Evolutionary conservation across 1,284 basidiomycete genomes (phyloP), one percentile per base, ranked within the genome.

Genomic region (Heterobasidion occidentale): DNA sequence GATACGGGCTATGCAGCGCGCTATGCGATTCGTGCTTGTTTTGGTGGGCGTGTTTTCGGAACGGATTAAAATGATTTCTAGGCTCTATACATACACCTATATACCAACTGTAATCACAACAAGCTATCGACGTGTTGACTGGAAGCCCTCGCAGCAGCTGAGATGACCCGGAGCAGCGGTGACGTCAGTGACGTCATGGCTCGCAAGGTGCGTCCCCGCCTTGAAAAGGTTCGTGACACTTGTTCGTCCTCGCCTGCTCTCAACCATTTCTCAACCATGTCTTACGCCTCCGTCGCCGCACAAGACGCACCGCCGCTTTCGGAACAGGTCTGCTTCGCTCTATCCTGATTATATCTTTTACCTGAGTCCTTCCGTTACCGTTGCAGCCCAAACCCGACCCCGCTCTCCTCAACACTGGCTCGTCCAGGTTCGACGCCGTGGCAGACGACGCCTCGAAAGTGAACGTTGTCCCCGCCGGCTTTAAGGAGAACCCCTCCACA

Each of bases 211-310:
- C 27, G 27, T 27, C 27, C 27, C 27, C 27, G 27, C 27, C 27
- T 6, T 27, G 27, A 27, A 27, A 27, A 27, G 27, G 27, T 27
- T 27, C 4, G 27, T 27, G 27, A 27, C 27, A 27, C 27, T 27
- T 27, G 27, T 27, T 27, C 27, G 27, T 27, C 27, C 27, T 27
- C 27, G 27, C 27, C 27, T 27, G 27, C 27, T 27, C 27, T 27
- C 27, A 27, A 5, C 27, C 27, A 27, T 5, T 27, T 27, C 27
- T 27, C 27, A 27, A 27, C 27, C 67, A 86, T 85, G 81, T 83
- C 83, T 58, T 89, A 88, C 77, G 86, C 86, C 15, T 71, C 77
- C 20, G 79, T 84, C 62, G 77, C 84, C 55, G 77, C 81, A 19
- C 72, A 77, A 53, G 81, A 88, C 64, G 75, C 77, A 5, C 77